Base-by-base conservation (phyloP, 2,329 filamentous ascomycete genomes). In the Aureobasidium sp. region DNA sequence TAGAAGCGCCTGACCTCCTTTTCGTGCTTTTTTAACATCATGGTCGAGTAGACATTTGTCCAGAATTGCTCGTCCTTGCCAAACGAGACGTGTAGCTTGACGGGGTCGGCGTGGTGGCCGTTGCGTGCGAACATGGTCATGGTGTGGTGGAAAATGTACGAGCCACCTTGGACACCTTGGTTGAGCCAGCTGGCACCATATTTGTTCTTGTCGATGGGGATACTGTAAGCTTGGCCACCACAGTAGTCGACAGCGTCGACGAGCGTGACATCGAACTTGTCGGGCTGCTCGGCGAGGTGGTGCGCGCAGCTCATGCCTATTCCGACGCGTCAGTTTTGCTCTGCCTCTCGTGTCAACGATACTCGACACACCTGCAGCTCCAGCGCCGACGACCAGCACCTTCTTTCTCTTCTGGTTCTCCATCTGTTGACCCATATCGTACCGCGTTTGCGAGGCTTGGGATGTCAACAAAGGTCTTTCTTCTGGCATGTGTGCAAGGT, bases 131-230 rank as follows among this genome's bases (percentile, higher is more conserved):
- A 87, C 79, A 86, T 86, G 58, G 82, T 83, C 77, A 87, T 82
- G 0, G 84, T 87, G 68, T 87, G 85, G 68, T 87, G 84, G 73
- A 87, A 87, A 66, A 87, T 87, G 74, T 85, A 79, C 39, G 79
- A 82, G 17, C 85, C 84, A 34, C 85, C 84, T 68, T 87, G 84
- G 1, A 87, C 84, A 57, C 83, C 83, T 65, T 85, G 82, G 63
- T 86, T 86, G 60, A 86, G 73, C 83, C 81, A 85, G 67, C 75
- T 78, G 27, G 83, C 82, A 9, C 83, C 83, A 70, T 84, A 78
- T 64, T 79, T 79, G 57, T 80, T 72, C 62, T 82, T 79, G 69
- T 86, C 80, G 22, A 86, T 68, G 2, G 79, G 74, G 41, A 85
- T 81, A 1, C 82, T 83, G 65, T 82, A 84, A 0, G 83, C 84